Conservation (phyloP, 352 stramenopile genomes). For the Phytophthora lateralis region DNA sequence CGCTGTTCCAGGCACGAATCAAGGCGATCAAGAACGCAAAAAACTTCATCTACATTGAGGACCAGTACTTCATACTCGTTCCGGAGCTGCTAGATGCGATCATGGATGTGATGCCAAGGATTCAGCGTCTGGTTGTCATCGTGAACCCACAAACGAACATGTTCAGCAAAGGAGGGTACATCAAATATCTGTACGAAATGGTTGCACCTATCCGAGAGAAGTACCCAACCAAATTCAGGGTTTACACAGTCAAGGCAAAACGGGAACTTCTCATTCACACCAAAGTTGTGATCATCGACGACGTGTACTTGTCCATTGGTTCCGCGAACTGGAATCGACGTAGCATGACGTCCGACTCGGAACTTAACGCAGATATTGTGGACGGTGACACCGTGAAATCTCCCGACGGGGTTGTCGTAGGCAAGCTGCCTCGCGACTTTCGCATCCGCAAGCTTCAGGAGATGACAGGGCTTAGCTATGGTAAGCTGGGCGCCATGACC, state of each 20-base stretch:
- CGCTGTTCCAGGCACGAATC: conserved; percentile 23
- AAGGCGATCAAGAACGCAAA: conserved; percentile 34
- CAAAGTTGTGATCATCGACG: conserved; percentile 61
- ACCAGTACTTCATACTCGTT: conserved; percentile 31
- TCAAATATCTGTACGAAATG: conserved; percentile 65
- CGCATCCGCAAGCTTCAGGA: conserved; percentile 67
- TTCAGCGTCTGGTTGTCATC: conserved; percentile 58
- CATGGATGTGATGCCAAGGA: conserved; percentile 47
- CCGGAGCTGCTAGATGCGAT: conserved; percentile 28
- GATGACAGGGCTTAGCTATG: conserved; percentile 46
- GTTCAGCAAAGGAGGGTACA: conserved; percentile 36
- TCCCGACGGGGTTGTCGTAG: conserved; percentile 40
- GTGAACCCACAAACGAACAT: conserved; percentile 38
- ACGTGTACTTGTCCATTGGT: conserved; percentile 62
- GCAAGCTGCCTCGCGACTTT: conserved; percentile 51
- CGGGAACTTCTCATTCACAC: conserved; percentile 54
- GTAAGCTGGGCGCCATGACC: conserved; percentile 46
- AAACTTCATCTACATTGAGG: conserved; percentile 35
- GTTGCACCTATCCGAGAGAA: conserved; percentile 46
- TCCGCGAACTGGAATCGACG: conserved; percentile 70
- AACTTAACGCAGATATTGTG: conserved; percentile 61
- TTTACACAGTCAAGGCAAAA: conserved; percentile 43
- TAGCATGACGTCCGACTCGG: conserved; percentile 54
- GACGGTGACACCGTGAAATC: conserved; percentile 36
- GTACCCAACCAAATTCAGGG: conserved; percentile 32